Evolutionary conservation across 768 basidiomycete genomes (phyloP), one percentile per base, ranked within the genome.

Genomic region (Suillus fuscotomentosus): DNA sequence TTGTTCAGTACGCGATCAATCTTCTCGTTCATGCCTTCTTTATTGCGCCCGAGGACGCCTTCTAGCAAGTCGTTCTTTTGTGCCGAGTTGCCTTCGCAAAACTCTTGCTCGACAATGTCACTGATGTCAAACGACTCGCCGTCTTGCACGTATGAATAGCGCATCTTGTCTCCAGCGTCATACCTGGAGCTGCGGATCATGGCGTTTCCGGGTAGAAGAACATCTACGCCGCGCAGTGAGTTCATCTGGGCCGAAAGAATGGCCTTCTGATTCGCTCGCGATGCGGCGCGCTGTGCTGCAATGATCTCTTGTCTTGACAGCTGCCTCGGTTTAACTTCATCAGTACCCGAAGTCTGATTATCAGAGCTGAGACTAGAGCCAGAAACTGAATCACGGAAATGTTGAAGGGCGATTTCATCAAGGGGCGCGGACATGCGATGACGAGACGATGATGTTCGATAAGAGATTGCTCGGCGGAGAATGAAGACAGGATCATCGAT

Each of bases 61-160:
- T 90, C 87, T 45, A 94, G 75, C 22, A 94, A 77, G 69, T 94
- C 92, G 47, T 80, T 81, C 71, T 83, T 81, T 38, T 79, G 75
- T 15, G 70, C 55, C 17, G 70, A 71, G 45, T 75, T 77, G 45
- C 79, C 80, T 36, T 84, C 86, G n/a, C 85, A 80, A 83, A 92
- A 91, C 69, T 97, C 97, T 75, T 92, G 87, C 72, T 96, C 94
- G 55, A 98, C 84, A 59, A 97, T 89, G 67, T 97, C 91, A 70
- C 93, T 95, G 73, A 99, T 94, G 74, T 99, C 97, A 70, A 89
- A 91, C 0, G 90, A 91, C 77, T 93, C 93, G 3, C 95, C 97
- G 66, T 95, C 94, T 66, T 94, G 89, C 48, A 98, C 91, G 73
- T 94, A 98, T 45, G 96, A 97, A 74, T 99, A 99, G 0, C 96